A percentile compares a stretch with the other conserved stretches of the same genome.
phyloP scores from a whole-genome alignment of 306 rosid species.

The Psophocarpus tetragonolobus region DNA sequence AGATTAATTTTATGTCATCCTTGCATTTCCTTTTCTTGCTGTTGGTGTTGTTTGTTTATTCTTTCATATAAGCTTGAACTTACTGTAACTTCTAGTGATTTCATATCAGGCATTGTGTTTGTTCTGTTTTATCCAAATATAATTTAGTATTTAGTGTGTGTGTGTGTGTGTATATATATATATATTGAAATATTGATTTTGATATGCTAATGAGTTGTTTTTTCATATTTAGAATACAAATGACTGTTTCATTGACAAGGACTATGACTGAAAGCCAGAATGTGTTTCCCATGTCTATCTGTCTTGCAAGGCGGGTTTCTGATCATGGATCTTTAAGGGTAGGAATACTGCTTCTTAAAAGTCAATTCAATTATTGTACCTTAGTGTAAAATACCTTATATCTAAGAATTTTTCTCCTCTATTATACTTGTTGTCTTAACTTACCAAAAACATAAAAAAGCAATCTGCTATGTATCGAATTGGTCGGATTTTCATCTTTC shows the following conservation, averaged over 20 bases:
- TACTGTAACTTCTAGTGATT: constrained; percentile 6
- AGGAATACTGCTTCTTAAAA: constrained; percentile 20
- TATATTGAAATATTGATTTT: neutral
- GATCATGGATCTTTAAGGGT: constrained; percentile 66
- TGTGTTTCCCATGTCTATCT: constrained; percentile 65
- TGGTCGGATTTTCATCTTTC: constrained; percentile 63
- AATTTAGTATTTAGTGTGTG: too few relatives aligned
- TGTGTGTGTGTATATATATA: neutral
- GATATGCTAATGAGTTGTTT: constrained; percentile 32
- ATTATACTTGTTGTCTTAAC: neutral
- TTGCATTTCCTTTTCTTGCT: neutral
- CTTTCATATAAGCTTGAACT: neutral
- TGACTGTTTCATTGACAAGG: constrained; percentile 61
- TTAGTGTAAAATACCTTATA: neutral
- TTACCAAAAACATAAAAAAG: constrained; percentile 38
- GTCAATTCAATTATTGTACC: neutral
- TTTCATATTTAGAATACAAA: constrained; percentile 67
- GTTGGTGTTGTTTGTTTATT: neutral
- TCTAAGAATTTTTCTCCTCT: constrained; percentile 6
- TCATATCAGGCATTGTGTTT: neutral
- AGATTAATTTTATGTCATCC: neutral
- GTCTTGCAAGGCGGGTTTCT: constrained; percentile 73
- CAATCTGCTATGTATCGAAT: constrained; percentile 65
- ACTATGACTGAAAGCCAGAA: constrained; percentile 47
- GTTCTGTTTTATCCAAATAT: neutral